phyloP scores from a whole-genome alignment of 2,329 filamentous ascomycete species.

The Verticillium klebahnii region DNA sequence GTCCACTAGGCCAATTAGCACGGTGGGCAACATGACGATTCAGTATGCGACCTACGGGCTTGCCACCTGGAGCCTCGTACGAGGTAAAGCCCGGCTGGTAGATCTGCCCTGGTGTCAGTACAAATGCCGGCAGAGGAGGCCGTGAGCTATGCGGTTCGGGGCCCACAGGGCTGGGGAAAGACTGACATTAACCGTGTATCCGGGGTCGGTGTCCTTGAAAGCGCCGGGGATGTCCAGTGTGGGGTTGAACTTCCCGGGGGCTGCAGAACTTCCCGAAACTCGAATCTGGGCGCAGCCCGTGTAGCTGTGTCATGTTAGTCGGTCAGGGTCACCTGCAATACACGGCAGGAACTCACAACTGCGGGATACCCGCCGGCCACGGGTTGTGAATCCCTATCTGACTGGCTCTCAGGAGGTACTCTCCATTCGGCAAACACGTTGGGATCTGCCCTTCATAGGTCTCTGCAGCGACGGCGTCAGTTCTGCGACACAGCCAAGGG shows the following conservation, averaged over 20 bases:
- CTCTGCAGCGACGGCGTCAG: background rate
- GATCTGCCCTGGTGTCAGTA: slow-evolving; percentile 1
- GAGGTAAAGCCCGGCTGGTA: slow-evolving; percentile 7
- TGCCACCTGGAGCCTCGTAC: slow-evolving; percentile 7
- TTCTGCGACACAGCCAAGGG: background rate
- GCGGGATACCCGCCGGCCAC: slow-evolving; percentile 22
- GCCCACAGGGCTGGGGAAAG: too few species aligned
- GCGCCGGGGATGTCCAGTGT: slow-evolving; percentile 35
- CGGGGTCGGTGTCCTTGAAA: slow-evolving; percentile 36
- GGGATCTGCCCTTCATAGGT: background rate
- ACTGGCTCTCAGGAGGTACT: slow-evolving; percentile 30
- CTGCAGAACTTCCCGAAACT: slow-evolving; percentile 31
- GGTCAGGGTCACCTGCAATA: background rate
- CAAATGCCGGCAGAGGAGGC: background rate
- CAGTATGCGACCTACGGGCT: slow-evolving; percentile 1
- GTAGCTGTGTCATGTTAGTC: background rate
- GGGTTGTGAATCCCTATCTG: slow-evolving; percentile 27
- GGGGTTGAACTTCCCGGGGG: slow-evolving; percentile 22
- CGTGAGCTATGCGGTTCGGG: too few species aligned
- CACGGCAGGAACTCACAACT: slow-evolving; percentile 27
- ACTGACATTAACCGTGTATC: slow-evolving; percentile 39
- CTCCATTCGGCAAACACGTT: slow-evolving; percentile 24
- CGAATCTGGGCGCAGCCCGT: slow-evolving; percentile 27
- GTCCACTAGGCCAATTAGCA: slow-evolving; percentile 3
- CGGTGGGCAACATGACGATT: background rate